Percentiles rank a stretch among this genome's conserved stretches.
phyloP scores from a whole-genome alignment of 129 eudicot genomes.

The Tagetes erecta region DNA sequence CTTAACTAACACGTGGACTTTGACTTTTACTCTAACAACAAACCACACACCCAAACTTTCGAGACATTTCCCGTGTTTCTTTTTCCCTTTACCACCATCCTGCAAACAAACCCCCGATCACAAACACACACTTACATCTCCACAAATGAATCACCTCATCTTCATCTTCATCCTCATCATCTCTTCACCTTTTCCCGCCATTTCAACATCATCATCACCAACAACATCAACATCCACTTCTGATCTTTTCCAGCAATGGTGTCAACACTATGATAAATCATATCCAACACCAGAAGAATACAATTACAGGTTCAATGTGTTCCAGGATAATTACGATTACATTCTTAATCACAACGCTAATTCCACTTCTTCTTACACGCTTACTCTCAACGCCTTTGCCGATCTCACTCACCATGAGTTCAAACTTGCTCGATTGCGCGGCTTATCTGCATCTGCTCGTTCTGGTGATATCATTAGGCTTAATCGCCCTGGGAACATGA shows the following conservation, averaged over 20 bases:
- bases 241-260: constrained; percentile 74
- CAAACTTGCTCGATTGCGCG: constrained; percentile 57
- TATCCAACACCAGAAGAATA: constrained; percentile 64
- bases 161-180: neutral
- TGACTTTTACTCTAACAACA: constrained; percentile 29
- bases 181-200: constrained; percentile 7
- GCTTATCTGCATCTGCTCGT: constrained; percentile 31
- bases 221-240: constrained; percentile 18
- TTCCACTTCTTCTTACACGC: constrained; percentile 49
- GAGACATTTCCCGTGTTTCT: constrained; percentile 26
- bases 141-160: constrained; percentile 35
- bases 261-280: constrained; percentile 54
- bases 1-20: constrained; percentile 2
- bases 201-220: constrained; percentile 28
- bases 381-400: constrained; percentile 82
- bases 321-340: constrained; percentile 61
- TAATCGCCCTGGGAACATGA: constrained; percentile 36
- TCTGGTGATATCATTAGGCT: constrained; percentile 49
- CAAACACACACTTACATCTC: constrained; percentile 22
- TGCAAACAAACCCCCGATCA: constrained; percentile 1
- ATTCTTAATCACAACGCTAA: constrained; percentile 48
- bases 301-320: constrained; percentile 47
- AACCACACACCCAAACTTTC: constrained; percentile 17
- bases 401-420: constrained; percentile 94
- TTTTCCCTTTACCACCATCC: constrained; percentile 12